Evolutionary conservation across 495 filamentous ascomycete genomes (phyloP), one percentile per base, ranked within the genome.

Genomic region (Lophium mytilinum): DNA sequence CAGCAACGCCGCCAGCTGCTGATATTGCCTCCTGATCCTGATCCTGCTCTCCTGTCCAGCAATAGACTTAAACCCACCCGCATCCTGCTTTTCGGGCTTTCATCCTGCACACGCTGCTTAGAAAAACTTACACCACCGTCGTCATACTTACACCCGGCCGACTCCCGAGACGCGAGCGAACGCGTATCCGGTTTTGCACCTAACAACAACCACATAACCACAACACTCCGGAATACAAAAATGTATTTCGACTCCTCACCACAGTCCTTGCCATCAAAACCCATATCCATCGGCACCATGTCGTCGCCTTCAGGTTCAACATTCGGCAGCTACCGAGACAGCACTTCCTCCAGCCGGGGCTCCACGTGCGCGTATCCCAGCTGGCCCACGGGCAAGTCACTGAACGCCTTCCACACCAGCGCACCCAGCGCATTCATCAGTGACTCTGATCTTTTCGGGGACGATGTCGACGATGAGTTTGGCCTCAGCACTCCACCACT

Each of bases 361-460:
- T 56, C 55, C 19, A 43, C 63, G 10, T 67, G 65, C 52, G 67
- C 67, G 40, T 69, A 63, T 43, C 67, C 67, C 4, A 62, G 57
- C 46, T 69, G 67, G 67, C 67, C 67, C 10, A 63, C 65, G 1
- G 65, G 62, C 24, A 53, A 50, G 18, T 65, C 65, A 15, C 67
- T 69, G 40, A 48, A 52, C 39, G 60, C 60, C 33, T 43, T 52
- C 39, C 51, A 52, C 50, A 53, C 56, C 49, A 62, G 55, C 55
- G 40, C 48, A 41, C 60, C 68, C 4, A 67, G 56, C 51, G 56
- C 70, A 36, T 74, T 69, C 62, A 67, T 74, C 58, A 67, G 62
- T 53, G 71, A 74, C 58, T 66, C 57, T 9, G 71, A 74, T 52
- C 68, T 74, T 50, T 69, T 72, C 56, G 59, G 57, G 33, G 68